Evolutionary conservation across 805 yeast species (phyloP).

Genomic region (Peterozyma xylosa): DNA sequence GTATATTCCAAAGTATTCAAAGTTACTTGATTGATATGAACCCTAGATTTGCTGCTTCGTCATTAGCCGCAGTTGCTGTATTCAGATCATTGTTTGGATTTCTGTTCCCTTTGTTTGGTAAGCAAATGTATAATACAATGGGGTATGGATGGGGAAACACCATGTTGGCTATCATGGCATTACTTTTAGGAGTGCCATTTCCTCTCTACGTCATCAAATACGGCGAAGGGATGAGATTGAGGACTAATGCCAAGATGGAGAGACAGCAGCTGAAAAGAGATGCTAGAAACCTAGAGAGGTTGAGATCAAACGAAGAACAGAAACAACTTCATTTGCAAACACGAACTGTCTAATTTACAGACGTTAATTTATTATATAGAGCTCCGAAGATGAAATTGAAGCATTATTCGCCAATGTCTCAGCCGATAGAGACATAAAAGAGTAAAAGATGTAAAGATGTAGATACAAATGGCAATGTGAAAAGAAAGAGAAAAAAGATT

Average conservation of each 20-base stretch:
- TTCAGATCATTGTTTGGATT: conserved; percentile 56
- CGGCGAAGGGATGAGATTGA: conserved; percentile 46
- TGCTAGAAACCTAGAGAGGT: conserved; percentile 27
- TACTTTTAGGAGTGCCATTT: conserved; percentile 52
- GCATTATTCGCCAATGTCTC: no score
- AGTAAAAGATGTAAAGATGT: no score
- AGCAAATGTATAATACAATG: conserved; percentile 42
- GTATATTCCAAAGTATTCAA: conserved; percentile 52
- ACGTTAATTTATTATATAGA: no score
- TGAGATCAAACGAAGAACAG: conserved; percentile 10
- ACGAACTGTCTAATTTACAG: no score
- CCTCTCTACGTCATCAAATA: conserved; percentile 46
- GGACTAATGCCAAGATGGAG: conserved; percentile 46
- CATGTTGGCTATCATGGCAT: conserved; percentile 45
- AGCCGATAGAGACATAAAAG: no score
- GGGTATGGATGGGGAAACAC: conserved; percentile 69
- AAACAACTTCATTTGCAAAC: no score
- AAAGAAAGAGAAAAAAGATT: no score
- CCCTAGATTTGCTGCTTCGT: conserved; percentile 52
- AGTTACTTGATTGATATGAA: conserved; percentile 60
- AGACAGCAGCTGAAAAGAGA: conserved; percentile 34
- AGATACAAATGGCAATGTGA: no score
- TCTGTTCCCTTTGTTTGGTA: conserved; percentile 53
- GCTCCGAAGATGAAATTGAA: no score
- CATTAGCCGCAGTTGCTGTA: conserved; percentile 57